Percentiles rank a stretch among this genome's conserved stretches.
Evolutionary conservation across 441 rosid species (phyloP).

Genomic region (Gossypium schwendimanii): DNA sequence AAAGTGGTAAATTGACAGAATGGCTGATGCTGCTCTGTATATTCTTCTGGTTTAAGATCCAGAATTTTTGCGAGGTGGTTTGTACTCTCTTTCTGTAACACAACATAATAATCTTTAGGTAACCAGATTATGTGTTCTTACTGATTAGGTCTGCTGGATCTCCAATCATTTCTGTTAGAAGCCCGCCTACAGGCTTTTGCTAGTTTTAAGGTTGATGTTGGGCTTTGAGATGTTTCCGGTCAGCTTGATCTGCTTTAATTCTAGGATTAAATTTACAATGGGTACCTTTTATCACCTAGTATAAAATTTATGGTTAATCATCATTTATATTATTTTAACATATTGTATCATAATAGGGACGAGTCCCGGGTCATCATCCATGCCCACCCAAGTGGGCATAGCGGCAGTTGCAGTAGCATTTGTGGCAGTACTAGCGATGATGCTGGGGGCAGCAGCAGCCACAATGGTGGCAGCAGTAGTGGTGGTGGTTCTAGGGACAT

Average conservation of each 20-base stretch:
- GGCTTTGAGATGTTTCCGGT: not conserved
- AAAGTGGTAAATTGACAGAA: not conserved
- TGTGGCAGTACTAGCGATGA: conserved; percentile 69
- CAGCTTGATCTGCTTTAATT: not conserved
- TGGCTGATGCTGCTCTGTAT: not conserved
- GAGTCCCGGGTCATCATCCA: conserved; percentile 72
- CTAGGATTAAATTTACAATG: not conserved
- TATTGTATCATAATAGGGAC: conserved; percentile 81
- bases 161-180: not conserved
- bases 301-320: conserved; percentile 8
- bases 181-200: not conserved
- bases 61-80: not conserved
- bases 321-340: conserved; percentile 40
- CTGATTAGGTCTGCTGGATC: not conserved
- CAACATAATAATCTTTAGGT: not conserved
- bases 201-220: not conserved
- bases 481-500: conserved; percentile 73
- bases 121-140: not conserved
- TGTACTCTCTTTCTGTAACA: not conserved
- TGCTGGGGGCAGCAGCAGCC: conserved; percentile 54
- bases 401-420: conserved; percentile 63
- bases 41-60: conserved; percentile 1
- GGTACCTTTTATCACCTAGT: conserved; percentile 6
- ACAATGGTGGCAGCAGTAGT: conserved; percentile 55
- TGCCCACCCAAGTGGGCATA: conserved; percentile 74